Evolutionary conservation across 2,329 filamentous ascomycete species (phyloP).

Genomic region (Ambrosiella cleistominuta): DNA sequence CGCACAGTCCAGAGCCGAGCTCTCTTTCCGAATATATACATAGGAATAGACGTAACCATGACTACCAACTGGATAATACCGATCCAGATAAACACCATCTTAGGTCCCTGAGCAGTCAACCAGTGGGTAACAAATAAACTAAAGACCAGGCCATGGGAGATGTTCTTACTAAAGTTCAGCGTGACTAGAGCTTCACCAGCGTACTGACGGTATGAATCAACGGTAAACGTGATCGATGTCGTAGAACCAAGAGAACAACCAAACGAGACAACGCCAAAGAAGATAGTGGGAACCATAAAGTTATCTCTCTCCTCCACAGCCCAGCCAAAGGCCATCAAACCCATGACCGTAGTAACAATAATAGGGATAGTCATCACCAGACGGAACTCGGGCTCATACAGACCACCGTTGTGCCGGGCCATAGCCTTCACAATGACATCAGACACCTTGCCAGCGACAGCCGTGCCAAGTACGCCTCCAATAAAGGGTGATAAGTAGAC

Average conservation of each 20-base stretch:
- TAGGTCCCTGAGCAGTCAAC: slow-evolving; percentile 58
- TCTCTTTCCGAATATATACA: slow-evolving; percentile 89
- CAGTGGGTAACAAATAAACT: slow-evolving; percentile 74
- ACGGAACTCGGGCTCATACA: slow-evolving; percentile 90
- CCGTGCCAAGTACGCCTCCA: slow-evolving; percentile 66
- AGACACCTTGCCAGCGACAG: slow-evolving; percentile 56
- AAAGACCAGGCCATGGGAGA: slow-evolving; percentile 80
- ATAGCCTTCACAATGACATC: slow-evolving; percentile 72
- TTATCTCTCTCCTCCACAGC: slow-evolving; percentile 53
- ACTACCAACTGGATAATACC: slow-evolving; percentile 71
- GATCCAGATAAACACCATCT: slow-evolving; percentile 62
- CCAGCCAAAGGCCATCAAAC: slow-evolving; percentile 96
- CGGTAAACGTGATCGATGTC: slow-evolving; percentile 82
- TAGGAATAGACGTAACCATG: slow-evolving; percentile 61
- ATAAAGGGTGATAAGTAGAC: slow-evolving; percentile 84
- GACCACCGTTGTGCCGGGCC: slow-evolving; percentile 69
- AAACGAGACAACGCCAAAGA: slow-evolving; percentile 84
- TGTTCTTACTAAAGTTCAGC: slow-evolving; percentile 85
- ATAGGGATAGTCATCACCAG: slow-evolving; percentile 75
- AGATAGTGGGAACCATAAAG: slow-evolving; percentile 85
- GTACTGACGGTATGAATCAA: slow-evolving; percentile 85
- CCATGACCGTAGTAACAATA: slow-evolving; percentile 58
- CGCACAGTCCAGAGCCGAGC: slow-evolving; percentile 87
- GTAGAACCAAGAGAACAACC: slow-evolving; percentile 82
- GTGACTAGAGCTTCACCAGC: slow-evolving; percentile 89